Evolutionary conservation across 2,329 filamentous ascomycete species (phyloP), one percentile per base, ranked within the genome.

Genomic region (Colletotrichum tropicale): DNA sequence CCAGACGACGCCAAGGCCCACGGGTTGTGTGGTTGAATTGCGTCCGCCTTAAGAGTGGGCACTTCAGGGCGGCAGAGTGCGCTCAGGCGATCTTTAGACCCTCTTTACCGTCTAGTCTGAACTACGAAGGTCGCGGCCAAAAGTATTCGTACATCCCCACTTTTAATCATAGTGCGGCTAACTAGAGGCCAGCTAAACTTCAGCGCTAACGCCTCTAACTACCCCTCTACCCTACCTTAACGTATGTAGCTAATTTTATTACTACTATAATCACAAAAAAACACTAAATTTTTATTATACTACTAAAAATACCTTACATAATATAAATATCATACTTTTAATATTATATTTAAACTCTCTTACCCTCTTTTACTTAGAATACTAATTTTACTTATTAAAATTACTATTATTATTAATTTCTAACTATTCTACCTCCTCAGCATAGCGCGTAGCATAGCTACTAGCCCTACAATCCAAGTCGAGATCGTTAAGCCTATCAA

Each of bases 401-500:
- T 52, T 21, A 6, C 43, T 52, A 6, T 7, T 52, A 52, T 52
- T 52, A 52, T 52, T 21, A 52, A 52, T 52, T 52, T 52, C 5
- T 52, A 8, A 52, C 1, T 18, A 52, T 52, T 52, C 16, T 52
- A 18, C 16, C 2, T 52, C 4, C 4, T 32, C 4, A 32, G 32
- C 6, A 32, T 3, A 0, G 6, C 3, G 1, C 5, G 8, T 8
- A 16, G 16, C 2, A 13, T 18, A 52, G 6, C 9, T 52, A 18
- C 16, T 52, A 52, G 32, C 3, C 1, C 6, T 32, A 13, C 2
- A 2, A 32, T 32, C 4, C 13, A 32, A 32, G 32, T 32, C 13
- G 2, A 32, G 32, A 32, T 32, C 3, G 3, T 30, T 30, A 30
- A 30, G 9, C 3, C 4, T 30, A 30, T 30, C 10, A 30, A 30